These are phyloP conservation scores for Ramularia collo-cygni DNA, from an alignment of 2,329 filamentous ascomycete species.

Conservation along the genomic window DNA sequence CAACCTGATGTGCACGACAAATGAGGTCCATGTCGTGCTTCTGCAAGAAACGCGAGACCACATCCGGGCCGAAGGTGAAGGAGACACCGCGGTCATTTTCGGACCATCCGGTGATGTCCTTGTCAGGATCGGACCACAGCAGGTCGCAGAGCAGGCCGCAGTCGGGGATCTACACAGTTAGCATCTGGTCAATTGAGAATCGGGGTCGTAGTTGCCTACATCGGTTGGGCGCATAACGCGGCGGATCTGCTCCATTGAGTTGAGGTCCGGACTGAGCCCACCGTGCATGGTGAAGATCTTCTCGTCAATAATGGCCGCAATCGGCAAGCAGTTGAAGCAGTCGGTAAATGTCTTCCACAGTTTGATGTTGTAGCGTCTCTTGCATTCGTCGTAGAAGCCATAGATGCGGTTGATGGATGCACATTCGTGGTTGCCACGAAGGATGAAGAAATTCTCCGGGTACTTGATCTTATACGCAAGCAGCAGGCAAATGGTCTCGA, in stretches of 20 bases:
- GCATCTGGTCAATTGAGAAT: not conserved
- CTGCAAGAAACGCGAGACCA: slow-evolving; percentile 93
- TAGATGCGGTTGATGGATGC: slow-evolving; percentile 99
- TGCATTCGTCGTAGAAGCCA: slow-evolving; percentile 99
- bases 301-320: slow-evolving; percentile 97
- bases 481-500: slow-evolving; percentile 95
- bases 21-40: slow-evolving; percentile 99
- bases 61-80: slow-evolving; percentile 96
- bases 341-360: slow-evolving; percentile 99
- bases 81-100: slow-evolving; percentile 98
- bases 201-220: slow-evolving; percentile 54
- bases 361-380: slow-evolving; percentile 98
- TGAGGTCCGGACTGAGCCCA: slow-evolving; percentile 90
- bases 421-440: slow-evolving; percentile 98
- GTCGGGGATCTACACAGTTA: slow-evolving; percentile 72
- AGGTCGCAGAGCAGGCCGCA: slow-evolving; percentile 96
- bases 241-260: slow-evolving; percentile 99
- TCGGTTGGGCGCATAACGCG: slow-evolving; percentile 98
- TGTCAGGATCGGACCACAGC: slow-evolving; percentile 97
- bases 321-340: slow-evolving; percentile 98
- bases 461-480: slow-evolving; percentile 99
- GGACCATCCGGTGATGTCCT: slow-evolving; percentile 98
- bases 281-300: slow-evolving; percentile 99
- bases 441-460: slow-evolving; percentile 98
- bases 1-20: slow-evolving; percentile 96